A percentile compares a stretch with the other conserved stretches of the same genome.
phyloP scores from a whole-genome alignment of 2,329 filamentous ascomycete species.

The Talaromyces verruculosus region DNA sequence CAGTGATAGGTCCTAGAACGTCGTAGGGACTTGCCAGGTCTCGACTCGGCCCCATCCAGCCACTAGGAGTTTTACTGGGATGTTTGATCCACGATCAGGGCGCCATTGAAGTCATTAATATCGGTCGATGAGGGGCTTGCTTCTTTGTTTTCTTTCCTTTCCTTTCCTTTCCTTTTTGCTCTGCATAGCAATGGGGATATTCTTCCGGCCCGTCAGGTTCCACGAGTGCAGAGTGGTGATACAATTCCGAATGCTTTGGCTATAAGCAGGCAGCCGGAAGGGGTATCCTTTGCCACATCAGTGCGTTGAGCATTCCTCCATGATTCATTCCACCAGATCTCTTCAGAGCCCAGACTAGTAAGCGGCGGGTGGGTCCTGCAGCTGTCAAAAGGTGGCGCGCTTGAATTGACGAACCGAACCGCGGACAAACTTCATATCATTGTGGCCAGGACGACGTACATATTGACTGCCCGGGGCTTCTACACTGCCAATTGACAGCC shows the following conservation, averaged over 20 bases:
- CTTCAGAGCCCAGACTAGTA: neutral
- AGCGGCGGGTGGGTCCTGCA: neutral
- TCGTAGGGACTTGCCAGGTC: neutral
- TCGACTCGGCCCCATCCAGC: slow-evolving; percentile 19
- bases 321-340: neutral
- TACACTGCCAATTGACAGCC: neutral
- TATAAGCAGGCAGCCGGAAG: neutral
- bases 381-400: slow-evolving; percentile 7
- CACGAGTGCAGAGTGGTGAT: neutral
- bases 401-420: neutral
- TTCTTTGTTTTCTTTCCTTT: neutral
- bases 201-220: neutral
- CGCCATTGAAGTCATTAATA: neutral
- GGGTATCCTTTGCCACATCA: neutral
- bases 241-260: neutral
- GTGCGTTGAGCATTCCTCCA: neutral
- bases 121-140: neutral
- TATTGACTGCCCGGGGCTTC: neutral
- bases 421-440: neutral
- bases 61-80: neutral
- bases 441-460: neutral
- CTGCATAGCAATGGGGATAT: neutral
- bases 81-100: neutral
- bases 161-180: neutral
- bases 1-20: neutral